Evolutionary conservation across 768 basidiomycete species (phyloP), one percentile per base, ranked within the genome.

Genomic region (Suillus lakei): DNA sequence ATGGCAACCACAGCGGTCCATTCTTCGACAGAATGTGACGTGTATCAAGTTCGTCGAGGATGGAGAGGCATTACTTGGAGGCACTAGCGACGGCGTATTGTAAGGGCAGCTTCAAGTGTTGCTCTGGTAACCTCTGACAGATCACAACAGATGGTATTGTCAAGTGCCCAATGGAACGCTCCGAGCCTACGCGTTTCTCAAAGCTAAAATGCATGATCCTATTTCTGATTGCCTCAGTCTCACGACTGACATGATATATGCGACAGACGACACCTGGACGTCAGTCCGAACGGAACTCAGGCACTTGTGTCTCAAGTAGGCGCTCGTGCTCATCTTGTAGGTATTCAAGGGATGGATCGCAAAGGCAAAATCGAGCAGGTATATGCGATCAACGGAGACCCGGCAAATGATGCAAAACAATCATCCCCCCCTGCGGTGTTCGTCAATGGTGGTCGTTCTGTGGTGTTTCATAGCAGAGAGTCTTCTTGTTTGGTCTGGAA

Each of bases 71-170:
- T 76, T 91, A 53, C 77, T 91, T 28, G 90, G 91, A 1, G 91
- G 89, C 2, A 91, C 91, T 34, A 83, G 82, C 61, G 90, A 91
- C 69, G 90, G 90, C 13, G 86, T 88, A 23, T 69, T 91, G 90
- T 91, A 74, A 64, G 87, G 69, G 12, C 10, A 51, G 53, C 51
- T 30, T 62, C 34, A 34, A 10, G 30, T 34, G 12, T 41, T 55
- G 36, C 34, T 55, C 1, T 28, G 36, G 54, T 44, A 41, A 41
- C 38, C 18, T 50, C 70, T 75, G 5, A 55, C 18, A 43, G 16
- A 26, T 39, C 54, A 39, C 54, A 51, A 32, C 64, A 90, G 89
- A 66, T 91, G 90, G 90, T 83, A 87, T 72, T 89, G 86, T 68
- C 85, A 87, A 70, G 78, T 91, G 65, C 88, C 88, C 0, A 89